Base-by-base conservation (phyloP, 805 yeast genomes). In the Metschnikowia bowlesiae region DNA sequence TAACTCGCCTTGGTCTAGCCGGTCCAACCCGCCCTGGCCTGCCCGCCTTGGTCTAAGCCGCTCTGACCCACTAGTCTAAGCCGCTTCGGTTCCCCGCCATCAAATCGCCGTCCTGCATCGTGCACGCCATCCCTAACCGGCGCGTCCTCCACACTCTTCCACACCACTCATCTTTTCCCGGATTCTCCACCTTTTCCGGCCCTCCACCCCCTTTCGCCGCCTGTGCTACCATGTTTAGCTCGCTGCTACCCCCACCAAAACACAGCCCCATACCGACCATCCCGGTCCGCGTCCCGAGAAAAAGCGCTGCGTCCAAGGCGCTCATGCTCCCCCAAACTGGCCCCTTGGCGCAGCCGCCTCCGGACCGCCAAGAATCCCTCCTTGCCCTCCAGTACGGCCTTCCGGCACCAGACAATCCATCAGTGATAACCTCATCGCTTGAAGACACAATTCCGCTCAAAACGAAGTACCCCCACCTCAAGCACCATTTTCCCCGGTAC, bases 361-460 rank as follows among this genome's bases (percentile, higher is more conserved):
- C 84, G 0, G 28, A 39, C 6, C 31, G 9, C 18, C 41, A n/a
- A 7, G 16, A 38, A 10, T 68, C 89, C 3, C 78, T 79, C 29
- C 67, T 66, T 30, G 66, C 87, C 0, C 53, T 88, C 1, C 66
- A 68, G n/a, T 68, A 69, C n/a, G 76, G 77, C 51, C 69, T 62
- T 1, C 41, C 46, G 4, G 62, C 61, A 7, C 52, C 52, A 6
- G 55, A 68, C 6, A 28, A 26, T 10, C 35, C 50, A n/a, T 39
- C 42, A 22, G 13, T 14, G 29, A 18, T 58, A 54, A 14, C 16
- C 10, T 22, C 45, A 5, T 32, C 45, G 9, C 39, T 44, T 4
- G 73, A 76, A 34, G 86, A 81, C 48, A 76, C 86, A 31, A 75
- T 84, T 28, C 90, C 91, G 0, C 66, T 84, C 44, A 75, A 87